A percentile compares a stretch with the other conserved stretches of the same genome.
Evolutionary conservation across 768 basidiomycete genomes (phyloP).

Genomic region (Paxillus involutus): DNA sequence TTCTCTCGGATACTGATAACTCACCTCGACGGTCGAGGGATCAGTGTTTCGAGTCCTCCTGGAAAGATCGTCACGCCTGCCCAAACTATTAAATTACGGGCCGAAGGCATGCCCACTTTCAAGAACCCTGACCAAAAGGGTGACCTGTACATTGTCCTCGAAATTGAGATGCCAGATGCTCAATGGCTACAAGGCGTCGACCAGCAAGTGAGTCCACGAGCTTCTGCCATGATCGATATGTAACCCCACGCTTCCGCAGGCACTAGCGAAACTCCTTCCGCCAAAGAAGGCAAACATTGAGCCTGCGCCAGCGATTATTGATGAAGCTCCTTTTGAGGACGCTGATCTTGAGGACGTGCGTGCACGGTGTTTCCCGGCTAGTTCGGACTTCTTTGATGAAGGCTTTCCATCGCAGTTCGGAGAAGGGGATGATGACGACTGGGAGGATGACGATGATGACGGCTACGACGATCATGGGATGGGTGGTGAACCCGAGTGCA

Average conservation of each 20-base stretch:
- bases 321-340: slow-evolving; percentile 71
- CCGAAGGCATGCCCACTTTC: slow-evolving; percentile 89
- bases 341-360: slow-evolving; percentile 82
- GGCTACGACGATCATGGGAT: slow-evolving; percentile 43
- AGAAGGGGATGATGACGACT: slow-evolving; percentile 65
- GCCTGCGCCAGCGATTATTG: slow-evolving; percentile 69
- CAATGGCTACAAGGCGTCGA: slow-evolving; percentile 75
- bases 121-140: slow-evolving; percentile 68
- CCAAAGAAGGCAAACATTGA: slow-evolving; percentile 75
- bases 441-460: slow-evolving; percentile 72
- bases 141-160: slow-evolving; percentile 78
- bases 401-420: slow-evolving; percentile 71
- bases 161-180: slow-evolving; percentile 85
- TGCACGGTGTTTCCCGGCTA: slow-evolving; percentile 73
- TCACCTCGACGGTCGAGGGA: slow-evolving; percentile 92
- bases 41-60: slow-evolving; percentile 71
- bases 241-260: slow-evolving; percentile 39
- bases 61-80: slow-evolving; percentile 76
- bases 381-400: slow-evolving; percentile 75
- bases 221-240: neutral
- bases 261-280: slow-evolving; percentile 65
- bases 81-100: slow-evolving; percentile 70
- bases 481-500: slow-evolving; percentile 57
- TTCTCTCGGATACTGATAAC: slow-evolving; percentile 89
- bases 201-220: slow-evolving; percentile 42